Base-by-base conservation (phyloP, 352 stramenopile genomes). In the Phytopythium sindhum region DNA sequence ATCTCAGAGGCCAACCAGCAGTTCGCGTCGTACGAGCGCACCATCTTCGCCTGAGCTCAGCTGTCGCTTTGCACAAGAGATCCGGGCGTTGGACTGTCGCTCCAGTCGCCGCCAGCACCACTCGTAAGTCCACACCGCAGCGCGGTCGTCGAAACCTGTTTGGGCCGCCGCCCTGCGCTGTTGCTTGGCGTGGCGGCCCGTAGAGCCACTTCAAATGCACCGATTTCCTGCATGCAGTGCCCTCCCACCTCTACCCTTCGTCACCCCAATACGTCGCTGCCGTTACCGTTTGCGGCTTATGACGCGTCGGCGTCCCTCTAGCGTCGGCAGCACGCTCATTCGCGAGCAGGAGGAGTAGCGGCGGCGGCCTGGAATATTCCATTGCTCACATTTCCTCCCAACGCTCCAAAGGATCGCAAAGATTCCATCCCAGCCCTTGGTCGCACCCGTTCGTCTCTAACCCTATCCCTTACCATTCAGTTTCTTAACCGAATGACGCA, bases 1-100 rank as follows among this genome's bases (percentile, higher is more conserved):
- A 97, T 98, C 64, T 94, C 91, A 24, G 96, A 99, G 69, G 91
- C 92, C 37, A 76, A 87, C 31, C 89, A 96, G 64, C 96, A 99
- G 65, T 88, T 94, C 60, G 87, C 87, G 12, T 85, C 84, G 26
- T 93, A 92, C 66, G 85, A 94, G 63, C 83, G 84, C 65, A 77
- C 73, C 35, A 85, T 95, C 58, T 57, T 89, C 35, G 69, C 70
- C 37, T 86, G 81, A 69, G 47, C 15, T 15, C 12, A 5, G 51
- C 21, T 17, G 52, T 3, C 21, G n/a, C 42, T 6, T 17, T 26
- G n/a, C 21, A 0, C 47, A 35, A n/a, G 47, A 17, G n/a, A 17
- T 21, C 12, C 42, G 42, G 6, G 42, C 42, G n/a, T 23, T 31
- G 21, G 9, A 11, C n/a, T 23, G 45, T 26, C 21, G 4, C 21